Base-by-base conservation (phyloP, 345 rosid genomes). In the Eutrema heterophyllum region DNA sequence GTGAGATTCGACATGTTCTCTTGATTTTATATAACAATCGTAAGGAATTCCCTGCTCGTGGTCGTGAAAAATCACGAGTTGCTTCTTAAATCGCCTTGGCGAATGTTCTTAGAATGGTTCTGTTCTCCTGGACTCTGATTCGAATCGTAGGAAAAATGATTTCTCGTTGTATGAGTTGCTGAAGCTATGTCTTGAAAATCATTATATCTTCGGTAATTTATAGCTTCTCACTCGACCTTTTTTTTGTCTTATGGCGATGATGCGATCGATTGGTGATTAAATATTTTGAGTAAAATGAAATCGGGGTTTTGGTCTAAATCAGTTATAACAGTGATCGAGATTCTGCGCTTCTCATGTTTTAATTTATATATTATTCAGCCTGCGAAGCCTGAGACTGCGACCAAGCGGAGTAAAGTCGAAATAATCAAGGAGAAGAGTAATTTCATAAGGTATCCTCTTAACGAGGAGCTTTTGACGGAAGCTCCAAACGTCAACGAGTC, bases 381-480 rank as follows among this genome's bases (percentile, higher is more conserved):
- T 9, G 61, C 85, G 57, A 88, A 88, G 78, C 75, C 89, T 1
- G 84, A 78, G 51, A 76, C 74, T 64, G 72, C 79, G 2, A 79
- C 88, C 5, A 95, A 95, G 85, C 88, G 99, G 46, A 95, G 96
- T 68, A 95, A 92, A 81, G 99, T 92, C 4, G 99, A 95, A 64
- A 95, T 95, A 79, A 86, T 95, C 80, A 95, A 95, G 86, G 98
- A 95, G 71, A 85, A 89, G 15, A 95, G 99, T 75, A 92, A 92
- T 82, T 95, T 62, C 85, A 92, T 95, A 10, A 85, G 99, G 71
- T 92, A 90, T 76, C 99, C 99, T 58, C 84, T 95, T 16, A 90
- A 92, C 71, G 98, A 95, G 90, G 99, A 95, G 83, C 81, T 95
- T 82, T 65, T 87, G 79, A 95, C 92, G 0, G 97, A 95, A 51